Conservation (phyloP, 2,329 filamentous ascomycete genomes). For the Pleurostoma richardsiae region DNA sequence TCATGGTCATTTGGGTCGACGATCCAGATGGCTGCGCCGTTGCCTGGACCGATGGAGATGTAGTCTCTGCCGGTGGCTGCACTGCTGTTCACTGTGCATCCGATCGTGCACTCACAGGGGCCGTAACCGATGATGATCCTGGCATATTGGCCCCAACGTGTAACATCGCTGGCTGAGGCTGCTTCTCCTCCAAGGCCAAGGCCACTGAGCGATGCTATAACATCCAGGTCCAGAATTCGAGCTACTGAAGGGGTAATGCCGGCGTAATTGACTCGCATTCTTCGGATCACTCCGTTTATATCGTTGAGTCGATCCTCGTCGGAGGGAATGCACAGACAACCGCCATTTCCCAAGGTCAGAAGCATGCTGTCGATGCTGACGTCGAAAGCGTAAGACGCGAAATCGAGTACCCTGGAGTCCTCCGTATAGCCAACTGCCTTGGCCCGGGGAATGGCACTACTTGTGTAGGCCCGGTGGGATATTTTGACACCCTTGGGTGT, state of each 20-base stretch:
- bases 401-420: constrained; percentile 18
- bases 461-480: constrained; percentile 20
- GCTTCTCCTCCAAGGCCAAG: constrained; percentile 47
- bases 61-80: constrained; percentile 15
- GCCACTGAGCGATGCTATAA: constrained; percentile 40
- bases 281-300: constrained; percentile 12
- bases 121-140: constrained; percentile 48
- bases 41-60: constrained; percentile 16
- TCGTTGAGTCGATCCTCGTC: constrained; percentile 46
- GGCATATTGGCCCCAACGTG: constrained; percentile 38
- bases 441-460: constrained; percentile 27
- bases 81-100: constrained; percentile 20
- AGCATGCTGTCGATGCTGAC: constrained; percentile 34
- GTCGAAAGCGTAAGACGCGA: constrained; percentile 34
- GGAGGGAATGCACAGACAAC: constrained; percentile 42
- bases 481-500: constrained; percentile 47
- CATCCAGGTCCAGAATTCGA: constrained; percentile 37
- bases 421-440: constrained; percentile 37
- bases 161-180: constrained; percentile 44
- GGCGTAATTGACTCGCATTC: constrained; percentile 37
- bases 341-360: constrained; percentile 29
- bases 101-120: constrained; percentile 48
- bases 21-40: constrained; percentile 17
- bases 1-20: constrained; percentile 19
- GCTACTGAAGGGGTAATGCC: constrained; percentile 47